Evolutionary conservation across 108 stramenopile genomes (phyloP), one percentile per base, ranked within the genome.

Genomic region (Fistulifera solaris): DNA sequence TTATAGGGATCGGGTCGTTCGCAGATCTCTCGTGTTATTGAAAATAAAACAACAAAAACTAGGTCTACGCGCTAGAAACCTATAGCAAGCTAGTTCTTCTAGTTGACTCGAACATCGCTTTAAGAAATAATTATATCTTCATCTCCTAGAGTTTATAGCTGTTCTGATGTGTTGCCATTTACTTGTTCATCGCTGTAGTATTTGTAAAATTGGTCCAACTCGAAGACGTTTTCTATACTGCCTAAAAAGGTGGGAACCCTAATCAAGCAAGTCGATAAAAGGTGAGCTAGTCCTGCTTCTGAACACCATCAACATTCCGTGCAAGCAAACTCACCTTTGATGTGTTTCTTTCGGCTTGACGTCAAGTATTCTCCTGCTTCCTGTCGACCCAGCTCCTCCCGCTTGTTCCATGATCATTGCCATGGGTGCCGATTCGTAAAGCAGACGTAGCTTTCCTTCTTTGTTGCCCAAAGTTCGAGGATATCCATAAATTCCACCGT

Each of bases 401-500:
- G 97, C 96, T 58, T 97, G 80, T 76, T 99, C 99, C 62, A 99
- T 85, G 50, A 99, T 96, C 73, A 96, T 85, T 23, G 94, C 90
- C 95, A 99, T 99, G 28, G 99, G 99, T 39, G 88, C 86, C 44
- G 89, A 93, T 61, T 94, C 93, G 59, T 94, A 91, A 53, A 91
- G 54, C 2, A 94, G 76, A 1, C 93, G 73, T 17, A 95, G 60
- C 68, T 96, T 95, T 26, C 95, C 94, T 38, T 88, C 67, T 15
- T 80, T 82, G 60, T 90, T 88, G 18, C 69, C 63, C 7, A 63
- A 65, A 38, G 96, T 96, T 40, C 83, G 73, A 28, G 99, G 99
- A 76, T 99, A 99, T 23, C 95, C 93, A 54, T 96, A 99, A 53
- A 99, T 87, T 11, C 97, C 99, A 6, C 97, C 97, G 66, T 99